These are phyloP conservation scores for Sugiyamaella castrensis DNA, from an alignment of 1,139 yeast species.

Conservation along the genomic window DNA sequence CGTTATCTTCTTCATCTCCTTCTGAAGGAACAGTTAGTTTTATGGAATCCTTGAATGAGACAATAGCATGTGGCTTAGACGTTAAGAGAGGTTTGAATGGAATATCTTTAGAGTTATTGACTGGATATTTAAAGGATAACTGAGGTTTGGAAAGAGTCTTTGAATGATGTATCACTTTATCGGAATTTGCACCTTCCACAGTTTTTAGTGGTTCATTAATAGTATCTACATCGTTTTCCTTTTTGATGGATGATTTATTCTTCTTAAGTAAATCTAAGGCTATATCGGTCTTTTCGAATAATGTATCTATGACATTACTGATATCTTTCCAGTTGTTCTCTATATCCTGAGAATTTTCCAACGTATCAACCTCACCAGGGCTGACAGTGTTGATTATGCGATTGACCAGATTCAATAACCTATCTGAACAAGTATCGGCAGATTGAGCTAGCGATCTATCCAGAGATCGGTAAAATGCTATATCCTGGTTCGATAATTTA, in stretches of 20 bases:
- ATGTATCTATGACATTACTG: constrained; percentile 59
- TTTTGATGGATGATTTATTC: constrained; percentile 19
- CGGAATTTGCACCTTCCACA: constrained; percentile 11
- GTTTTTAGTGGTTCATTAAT: neutral
- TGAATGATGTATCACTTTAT: constrained; percentile 30
- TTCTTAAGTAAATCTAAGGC: constrained; percentile 51
- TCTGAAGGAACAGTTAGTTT: constrained; percentile 37
- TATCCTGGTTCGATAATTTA: constrained; percentile 75
- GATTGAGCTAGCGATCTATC: constrained; percentile 50
- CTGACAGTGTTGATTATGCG: constrained; percentile 48
- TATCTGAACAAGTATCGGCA: constrained; percentile 45
- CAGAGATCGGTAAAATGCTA: constrained; percentile 68
- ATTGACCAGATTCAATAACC: constrained; percentile 54
- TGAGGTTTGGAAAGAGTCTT: constrained; percentile 71
- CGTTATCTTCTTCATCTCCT: constrained; percentile 19
- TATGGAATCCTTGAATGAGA: constrained; percentile 52
- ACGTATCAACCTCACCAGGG: constrained; percentile 33
- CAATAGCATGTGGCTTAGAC: constrained; percentile 67
- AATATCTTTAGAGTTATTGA: constrained; percentile 63
- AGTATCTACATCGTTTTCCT: neutral
- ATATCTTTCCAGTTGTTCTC: constrained; percentile 60
- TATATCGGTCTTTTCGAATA: constrained; percentile 72
- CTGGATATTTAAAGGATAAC: constrained; percentile 48
- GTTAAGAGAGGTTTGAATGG: constrained; percentile 78
- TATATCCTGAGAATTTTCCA: constrained; percentile 45